These are phyloP conservation scores for Trichoderma asperellum DNA, from an alignment of 2,329 filamentous ascomycete genomes.

Conservation along the genomic window DNA sequence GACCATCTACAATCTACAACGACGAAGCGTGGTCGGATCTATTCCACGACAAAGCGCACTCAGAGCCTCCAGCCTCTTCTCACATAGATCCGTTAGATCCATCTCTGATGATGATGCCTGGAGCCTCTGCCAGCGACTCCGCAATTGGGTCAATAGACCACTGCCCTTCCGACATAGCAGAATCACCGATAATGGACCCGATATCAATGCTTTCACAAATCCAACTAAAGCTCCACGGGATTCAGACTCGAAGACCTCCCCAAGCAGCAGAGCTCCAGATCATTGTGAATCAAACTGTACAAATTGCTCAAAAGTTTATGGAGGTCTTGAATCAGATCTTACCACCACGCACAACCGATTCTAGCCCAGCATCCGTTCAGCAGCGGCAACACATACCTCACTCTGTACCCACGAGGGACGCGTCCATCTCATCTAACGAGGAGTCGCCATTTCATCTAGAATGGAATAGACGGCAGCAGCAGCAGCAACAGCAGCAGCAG, in stretches of 20 bases:
- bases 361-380: background rate
- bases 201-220: conserved; percentile 11
- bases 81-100: conserved; percentile 4
- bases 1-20: background rate
- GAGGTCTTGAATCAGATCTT: conserved; percentile 5
- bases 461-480: background rate
- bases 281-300: conserved; percentile 7
- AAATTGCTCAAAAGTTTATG: background rate
- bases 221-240: conserved; percentile 3
- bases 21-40: conserved; percentile 8
- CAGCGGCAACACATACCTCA: conserved; percentile 1
- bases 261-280: background rate
- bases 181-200: background rate
- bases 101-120: background rate
- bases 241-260: background rate
- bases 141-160: conserved; percentile 10
- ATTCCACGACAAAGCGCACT: background rate
- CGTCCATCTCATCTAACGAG: background rate
- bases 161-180: background rate
- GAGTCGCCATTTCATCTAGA: background rate
- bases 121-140: background rate
- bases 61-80: background rate
- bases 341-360: background rate
- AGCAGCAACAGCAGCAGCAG: background rate
- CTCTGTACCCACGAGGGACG: background rate